Percentiles rank a stretch among this genome's conserved stretches.
These are phyloP conservation scores for Thielaviopsis cerberus DNA, from an alignment of 2,329 filamentous ascomycete species.

Conservation along the genomic window DNA sequence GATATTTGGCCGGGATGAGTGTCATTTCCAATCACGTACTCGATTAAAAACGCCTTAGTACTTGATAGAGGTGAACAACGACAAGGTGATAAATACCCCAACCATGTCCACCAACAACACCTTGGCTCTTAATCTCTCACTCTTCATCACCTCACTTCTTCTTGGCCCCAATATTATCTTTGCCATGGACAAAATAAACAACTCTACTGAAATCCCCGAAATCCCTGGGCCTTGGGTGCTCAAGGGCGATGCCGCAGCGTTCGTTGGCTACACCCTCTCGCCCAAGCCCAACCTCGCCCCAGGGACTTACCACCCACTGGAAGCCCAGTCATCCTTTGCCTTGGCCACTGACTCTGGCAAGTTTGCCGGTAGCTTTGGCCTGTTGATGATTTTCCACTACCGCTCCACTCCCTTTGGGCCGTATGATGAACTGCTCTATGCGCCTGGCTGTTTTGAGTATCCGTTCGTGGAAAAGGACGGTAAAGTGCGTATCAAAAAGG, in stretches of 20 bases:
- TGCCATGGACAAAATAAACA: not conserved
- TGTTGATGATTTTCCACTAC: constrained; percentile 34
- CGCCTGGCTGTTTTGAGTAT: constrained; percentile 28
- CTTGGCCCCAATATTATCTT: not conserved
- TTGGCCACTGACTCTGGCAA: constrained; percentile 18
- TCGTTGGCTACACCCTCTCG: not conserved
- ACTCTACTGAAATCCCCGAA: not conserved
- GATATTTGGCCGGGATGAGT: no score
- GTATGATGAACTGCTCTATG: constrained; percentile 33
- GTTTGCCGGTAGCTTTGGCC: constrained; percentile 26
- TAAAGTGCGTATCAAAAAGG: constrained; percentile 18
- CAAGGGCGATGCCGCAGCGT: not conserved
- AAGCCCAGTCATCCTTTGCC: constrained; percentile 24
- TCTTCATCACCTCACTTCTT: no score
- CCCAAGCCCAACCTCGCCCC: constrained; percentile 14
- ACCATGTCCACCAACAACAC: no score
- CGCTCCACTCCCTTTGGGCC: constrained; percentile 31
- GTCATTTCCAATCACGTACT: no score
- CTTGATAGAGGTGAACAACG: no score
- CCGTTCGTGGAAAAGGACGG: constrained; percentile 20
- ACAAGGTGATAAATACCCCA: no score
- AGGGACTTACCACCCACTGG: constrained; percentile 20
- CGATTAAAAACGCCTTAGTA: no score
- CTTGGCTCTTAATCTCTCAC: no score
- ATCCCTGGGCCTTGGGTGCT: constrained; percentile 2